A percentile compares a stretch with the other conserved stretches of the same genome.
Evolutionary conservation across 129 eudicot species (phyloP).

Genomic region (Artemisia annua): DNA sequence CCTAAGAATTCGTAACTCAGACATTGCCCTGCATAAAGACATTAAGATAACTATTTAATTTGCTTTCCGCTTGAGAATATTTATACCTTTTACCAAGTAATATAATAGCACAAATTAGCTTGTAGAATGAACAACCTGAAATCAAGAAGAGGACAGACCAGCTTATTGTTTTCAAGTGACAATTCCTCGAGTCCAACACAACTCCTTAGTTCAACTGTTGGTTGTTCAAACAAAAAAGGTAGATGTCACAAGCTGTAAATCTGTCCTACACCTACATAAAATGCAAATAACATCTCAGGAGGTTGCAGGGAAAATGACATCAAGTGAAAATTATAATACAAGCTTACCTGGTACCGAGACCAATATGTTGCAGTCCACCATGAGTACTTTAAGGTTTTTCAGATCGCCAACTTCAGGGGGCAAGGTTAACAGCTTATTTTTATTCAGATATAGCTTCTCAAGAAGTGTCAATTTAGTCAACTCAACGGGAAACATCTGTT

Average conservation of each 20-base stretch:
- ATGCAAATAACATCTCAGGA: constrained; percentile 25
- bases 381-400: constrained; percentile 76
- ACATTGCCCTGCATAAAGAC: constrained; percentile 69
- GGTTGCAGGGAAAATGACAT: constrained; percentile 1
- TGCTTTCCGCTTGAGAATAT: constrained; percentile 8
- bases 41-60: constrained; percentile 25
- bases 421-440: constrained; percentile 61
- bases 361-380: constrained; percentile 73
- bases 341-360: constrained; percentile 82
- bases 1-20: constrained; percentile 82
- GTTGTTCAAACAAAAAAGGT: constrained; percentile 33
- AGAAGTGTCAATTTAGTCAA: constrained; percentile 76
- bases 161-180: constrained; percentile 96
- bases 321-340: neutral
- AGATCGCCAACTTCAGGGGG: constrained; percentile 86
- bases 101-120: constrained; percentile 4
- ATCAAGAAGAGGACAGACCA: constrained; percentile 93
- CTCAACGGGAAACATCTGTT: constrained; percentile 81
- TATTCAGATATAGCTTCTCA: constrained; percentile 85
- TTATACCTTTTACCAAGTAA: constrained; percentile 7
- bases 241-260: constrained; percentile 33
- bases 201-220: constrained; percentile 81
- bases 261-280: constrained; percentile 28
- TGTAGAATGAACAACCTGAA: constrained; percentile 61
- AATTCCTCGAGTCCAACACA: constrained; percentile 87